phyloP scores from a whole-genome alignment of 2,329 filamentous ascomycete genomes.

The Sporothrix brasiliensis region DNA sequence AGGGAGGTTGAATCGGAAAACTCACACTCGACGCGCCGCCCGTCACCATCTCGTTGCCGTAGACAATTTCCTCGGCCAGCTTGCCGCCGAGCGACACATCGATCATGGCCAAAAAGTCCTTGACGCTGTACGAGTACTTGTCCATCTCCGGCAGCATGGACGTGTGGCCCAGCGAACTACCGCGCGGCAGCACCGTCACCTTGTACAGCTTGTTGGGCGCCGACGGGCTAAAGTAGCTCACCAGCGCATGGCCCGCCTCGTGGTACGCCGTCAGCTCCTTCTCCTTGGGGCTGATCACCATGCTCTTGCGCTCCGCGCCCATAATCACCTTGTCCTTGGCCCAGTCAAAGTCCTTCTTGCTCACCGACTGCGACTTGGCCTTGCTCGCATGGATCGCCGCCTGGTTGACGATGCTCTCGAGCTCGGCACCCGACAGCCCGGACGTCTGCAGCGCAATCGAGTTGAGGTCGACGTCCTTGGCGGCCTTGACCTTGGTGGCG shows the following conservation, averaged over 20 bases:
- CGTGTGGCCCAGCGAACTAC: constrained; percentile 82
- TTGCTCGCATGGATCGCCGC: constrained; percentile 94
- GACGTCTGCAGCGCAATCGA: constrained; percentile 84
- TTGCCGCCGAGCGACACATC: constrained; percentile 79
- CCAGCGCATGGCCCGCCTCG: constrained; percentile 92
- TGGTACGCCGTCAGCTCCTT: constrained; percentile 97
- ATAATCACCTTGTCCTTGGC: constrained; percentile 98
- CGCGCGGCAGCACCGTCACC: constrained; percentile 93
- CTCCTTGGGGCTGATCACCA: constrained; percentile 89
- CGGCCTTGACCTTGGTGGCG: constrained; percentile 84
- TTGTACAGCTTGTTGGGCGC: constrained; percentile 84
- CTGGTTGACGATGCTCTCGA: constrained; percentile 96
- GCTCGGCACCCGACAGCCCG: constrained; percentile 90
- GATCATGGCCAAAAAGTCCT: constrained; percentile 70
- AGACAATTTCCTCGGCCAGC: constrained; percentile 83
- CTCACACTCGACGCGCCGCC: constrained; percentile 80
- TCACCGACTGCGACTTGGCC: constrained; percentile 73
- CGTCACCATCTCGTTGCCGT: constrained; percentile 87
- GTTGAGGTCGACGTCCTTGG: constrained; percentile 77
- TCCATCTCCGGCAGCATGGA: constrained; percentile 88
- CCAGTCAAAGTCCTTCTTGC: constrained; percentile 86
- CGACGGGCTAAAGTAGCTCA: constrained; percentile 77
- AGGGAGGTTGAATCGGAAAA: no score
- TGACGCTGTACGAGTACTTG: constrained; percentile 84
- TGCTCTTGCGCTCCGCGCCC: constrained; percentile 88